Evolutionary conservation across 495 filamentous ascomycete species (phyloP), one percentile per base, ranked within the genome.

Genomic region (Wilcoxina mikolae): DNA sequence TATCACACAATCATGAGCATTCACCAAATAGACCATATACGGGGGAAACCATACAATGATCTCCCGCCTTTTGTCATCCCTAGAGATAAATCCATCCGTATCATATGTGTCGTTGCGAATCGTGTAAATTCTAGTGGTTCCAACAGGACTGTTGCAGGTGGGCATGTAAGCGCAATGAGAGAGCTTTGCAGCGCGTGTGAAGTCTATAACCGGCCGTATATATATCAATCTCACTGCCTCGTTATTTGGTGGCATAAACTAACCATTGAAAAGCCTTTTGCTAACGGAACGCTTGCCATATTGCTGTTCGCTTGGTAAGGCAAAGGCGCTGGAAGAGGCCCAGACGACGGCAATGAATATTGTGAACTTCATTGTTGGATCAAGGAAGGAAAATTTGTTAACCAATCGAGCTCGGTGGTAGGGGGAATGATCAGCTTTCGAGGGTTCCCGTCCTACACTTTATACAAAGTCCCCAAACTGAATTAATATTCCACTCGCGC

Each of bases 31-130:
- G 25, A 68, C 71, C 54, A 77, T 78, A 15, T 76, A 77, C 69
- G 80, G 80, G 11, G 74, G 67, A 39, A 7, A 18, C 7, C 46
- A 15, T 49, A 81, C 60, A 22, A 81, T 68, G 28, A 78, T 69
- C 7, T 74, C 60, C 2, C 65, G 46, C 51, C 73, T 74, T 11
- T 72, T 75, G 18, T 56, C 50, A 59, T 80, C 78, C 29, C 65
- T 65, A n/a, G 76, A 76, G 5, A 80, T 53, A 67, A 73, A 80
- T 18, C 78, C 78, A 1, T 76, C 72, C 7, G 71, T 70, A 53
- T 78, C 75, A 15, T 74, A 76, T n/a, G 58, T 56, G 22, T 69
- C 61, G 18, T 68, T 58, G 28, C 74, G 25, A 18, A 49, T 49
- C 5, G 46, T 49, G 11, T 26, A 15, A 4, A 49, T 4, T 18